Evolutionary conservation across 2,329 filamentous ascomycete species (phyloP), one percentile per base, ranked within the genome.

Genomic region (Ophiostoma quercus): DNA sequence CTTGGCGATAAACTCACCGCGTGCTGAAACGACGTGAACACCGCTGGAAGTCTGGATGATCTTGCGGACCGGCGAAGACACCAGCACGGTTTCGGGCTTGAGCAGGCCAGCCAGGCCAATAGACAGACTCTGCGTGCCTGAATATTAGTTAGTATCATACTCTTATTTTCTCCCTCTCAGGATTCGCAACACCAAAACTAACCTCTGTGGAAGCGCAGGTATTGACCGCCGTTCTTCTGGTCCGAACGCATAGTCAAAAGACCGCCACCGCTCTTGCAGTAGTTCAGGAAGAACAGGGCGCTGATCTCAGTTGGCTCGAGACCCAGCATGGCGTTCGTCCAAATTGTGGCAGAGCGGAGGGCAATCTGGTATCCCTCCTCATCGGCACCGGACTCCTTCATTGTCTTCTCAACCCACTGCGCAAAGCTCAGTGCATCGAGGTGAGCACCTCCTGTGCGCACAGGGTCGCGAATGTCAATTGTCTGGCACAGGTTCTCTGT

Each of bases 251-350:
- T 84, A 63, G 81, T 77, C 70, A 84, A 71, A 2, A 87, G 76
- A 0, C 86, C 85, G 4, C 81, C 81, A 2, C 83, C 83, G 12
- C 79, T 80, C 73, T 82, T 83, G 78, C 82, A 84, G 76, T 88
- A 87, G 73, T 85, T 79, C 29, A 88, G 77, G 73, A 88, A 86
- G 74, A 78, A 87, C 1, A 84, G 74, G 0, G 85, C 84, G 7
- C 80, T 83, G 4, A 86, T 74, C 14, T 87, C 83, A 1, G 69
- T 71, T 0, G 84, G 80, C 43, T 86, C 82, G 0, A 81, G 76
- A 1, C 85, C 85, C 1, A 85, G 76, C 80, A 73, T 71, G 3
- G 57, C 70, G 7, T 67, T 68, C 6, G 70, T 73, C 72, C 72
- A 73, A 0, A 73, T 65, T 9, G 47, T 57, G 3, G 66, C 72